Evolutionary conservation across 2,329 filamentous ascomycete species (phyloP).

Genomic region (Alternaria sp.): DNA sequence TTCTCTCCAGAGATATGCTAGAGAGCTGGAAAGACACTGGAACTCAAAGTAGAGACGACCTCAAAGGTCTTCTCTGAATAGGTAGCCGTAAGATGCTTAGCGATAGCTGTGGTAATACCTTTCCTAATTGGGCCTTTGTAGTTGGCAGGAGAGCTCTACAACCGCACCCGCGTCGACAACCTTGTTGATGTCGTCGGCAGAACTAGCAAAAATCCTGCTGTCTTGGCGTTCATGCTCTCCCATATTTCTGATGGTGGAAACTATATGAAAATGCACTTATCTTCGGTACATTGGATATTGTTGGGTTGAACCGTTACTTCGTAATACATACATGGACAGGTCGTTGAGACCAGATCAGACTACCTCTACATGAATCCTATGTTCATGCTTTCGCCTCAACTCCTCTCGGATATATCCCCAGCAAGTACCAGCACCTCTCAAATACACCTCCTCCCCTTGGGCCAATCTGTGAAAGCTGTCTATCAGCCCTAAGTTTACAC

Average conservation of each 20-base stretch:
- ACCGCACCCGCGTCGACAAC: not conserved
- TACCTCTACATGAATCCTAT: not conserved
- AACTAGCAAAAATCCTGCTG: not conserved
- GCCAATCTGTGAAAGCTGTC: not conserved
- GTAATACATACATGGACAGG: not conserved
- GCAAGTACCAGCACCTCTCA: not conserved
- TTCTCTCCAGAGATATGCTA: not conserved
- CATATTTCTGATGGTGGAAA: no score
- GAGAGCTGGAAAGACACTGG: not conserved
- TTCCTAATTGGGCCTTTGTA: not conserved
- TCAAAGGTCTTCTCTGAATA: no score
- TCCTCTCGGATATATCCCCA: not conserved
- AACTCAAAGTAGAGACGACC: no score
- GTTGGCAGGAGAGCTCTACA: not conserved
- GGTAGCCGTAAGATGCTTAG: no score
- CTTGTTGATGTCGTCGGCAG: not conserved
- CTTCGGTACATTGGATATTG: not conserved
- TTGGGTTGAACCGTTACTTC: conserved; percentile 5
- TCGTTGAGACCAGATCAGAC: not conserved
- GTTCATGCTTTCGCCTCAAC: not conserved
- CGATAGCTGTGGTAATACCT: no score
- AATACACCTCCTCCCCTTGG: not conserved
- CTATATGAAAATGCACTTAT: not conserved
- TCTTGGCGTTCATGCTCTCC: not conserved
- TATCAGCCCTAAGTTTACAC: not conserved